Evolutionary conservation across 306 rosid genomes (phyloP).

Genomic region (Senna tora): DNA sequence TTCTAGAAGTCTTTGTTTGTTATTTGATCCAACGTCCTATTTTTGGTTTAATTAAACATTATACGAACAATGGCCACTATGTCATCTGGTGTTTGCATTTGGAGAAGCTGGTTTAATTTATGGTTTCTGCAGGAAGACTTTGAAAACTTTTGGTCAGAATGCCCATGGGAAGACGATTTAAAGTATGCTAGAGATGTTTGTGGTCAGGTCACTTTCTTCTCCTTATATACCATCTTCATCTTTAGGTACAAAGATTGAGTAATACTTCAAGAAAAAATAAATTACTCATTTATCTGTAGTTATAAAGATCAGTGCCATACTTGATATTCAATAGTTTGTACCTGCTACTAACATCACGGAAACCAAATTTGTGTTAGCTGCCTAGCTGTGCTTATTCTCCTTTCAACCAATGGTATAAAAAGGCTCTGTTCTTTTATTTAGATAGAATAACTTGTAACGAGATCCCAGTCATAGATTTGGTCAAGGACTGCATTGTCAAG

Average conservation of each 20-base stretch:
- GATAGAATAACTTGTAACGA: neutral
- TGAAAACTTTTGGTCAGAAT: conserved; percentile 92
- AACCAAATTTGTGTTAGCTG: neutral
- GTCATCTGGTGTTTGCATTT: neutral
- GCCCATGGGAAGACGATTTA: conserved; percentile 98
- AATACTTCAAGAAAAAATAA: neutral
- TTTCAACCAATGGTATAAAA: neutral
- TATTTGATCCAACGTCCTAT: neutral
- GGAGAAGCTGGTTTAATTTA: conserved; percentile 22
- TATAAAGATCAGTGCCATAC: neutral
- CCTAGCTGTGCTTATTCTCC: neutral
- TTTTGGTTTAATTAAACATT: neutral
- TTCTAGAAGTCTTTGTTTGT: too few relatives aligned
- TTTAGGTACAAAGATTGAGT: neutral
- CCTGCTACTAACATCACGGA: neutral
- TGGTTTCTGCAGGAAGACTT: conserved; percentile 80
- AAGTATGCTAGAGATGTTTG: conserved; percentile 85
- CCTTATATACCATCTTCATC: neutral
- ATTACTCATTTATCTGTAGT: neutral
- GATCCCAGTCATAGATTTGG: neutral
- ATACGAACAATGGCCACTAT: neutral
- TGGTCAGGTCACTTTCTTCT: conserved; percentile 58
- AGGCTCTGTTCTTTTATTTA: neutral
- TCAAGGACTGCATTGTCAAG: conserved; percentile 6
- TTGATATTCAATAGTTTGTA: neutral